These are phyloP conservation scores for Coriolopsis trogii DNA, from an alignment of 1,284 basidiomycete genomes.

Conservation along the genomic window DNA sequence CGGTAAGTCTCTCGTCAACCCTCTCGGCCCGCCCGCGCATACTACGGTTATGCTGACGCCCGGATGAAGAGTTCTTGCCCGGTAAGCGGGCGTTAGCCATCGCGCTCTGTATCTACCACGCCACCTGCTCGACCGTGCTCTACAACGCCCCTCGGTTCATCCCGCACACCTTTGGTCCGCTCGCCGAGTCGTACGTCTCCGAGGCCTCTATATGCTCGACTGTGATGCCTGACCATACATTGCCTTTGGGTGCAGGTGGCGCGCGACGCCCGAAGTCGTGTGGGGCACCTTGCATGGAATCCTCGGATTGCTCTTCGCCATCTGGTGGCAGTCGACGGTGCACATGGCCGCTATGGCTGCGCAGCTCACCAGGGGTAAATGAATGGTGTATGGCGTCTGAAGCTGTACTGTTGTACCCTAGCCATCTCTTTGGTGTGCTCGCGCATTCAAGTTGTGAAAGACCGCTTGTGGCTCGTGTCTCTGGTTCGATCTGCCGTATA, in stretches of 20 bases:
- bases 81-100: constrained; percentile 84
- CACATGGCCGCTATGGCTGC: constrained; percentile 43
- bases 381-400: neutral
- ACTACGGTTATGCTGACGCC: too few species aligned
- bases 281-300: constrained; percentile 75
- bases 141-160: constrained; percentile 80
- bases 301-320: constrained; percentile 63
- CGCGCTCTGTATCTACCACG: constrained; percentile 77
- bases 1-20: constrained; percentile 47
- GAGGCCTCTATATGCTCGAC: neutral
- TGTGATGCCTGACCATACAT: neutral
- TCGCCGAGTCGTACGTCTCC: constrained; percentile 59
- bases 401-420: neutral
- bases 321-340: constrained; percentile 78
- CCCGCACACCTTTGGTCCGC: constrained; percentile 66
- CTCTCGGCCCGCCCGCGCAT: too few species aligned
- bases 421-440: neutral
- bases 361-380: constrained; percentile 38
- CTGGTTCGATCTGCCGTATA: too few species aligned
- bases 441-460: too few species aligned
- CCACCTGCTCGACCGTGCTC: constrained; percentile 70
- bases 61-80: constrained; percentile 70
- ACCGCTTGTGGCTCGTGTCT: too few species aligned
- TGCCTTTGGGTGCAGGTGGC: constrained; percentile 42
- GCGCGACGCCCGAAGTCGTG: constrained; percentile 64